Evolutionary conservation across 2,329 filamentous ascomycete genomes (phyloP), one percentile per base, ranked within the genome.

Genomic region (Rhytidhysteron rufulum): DNA sequence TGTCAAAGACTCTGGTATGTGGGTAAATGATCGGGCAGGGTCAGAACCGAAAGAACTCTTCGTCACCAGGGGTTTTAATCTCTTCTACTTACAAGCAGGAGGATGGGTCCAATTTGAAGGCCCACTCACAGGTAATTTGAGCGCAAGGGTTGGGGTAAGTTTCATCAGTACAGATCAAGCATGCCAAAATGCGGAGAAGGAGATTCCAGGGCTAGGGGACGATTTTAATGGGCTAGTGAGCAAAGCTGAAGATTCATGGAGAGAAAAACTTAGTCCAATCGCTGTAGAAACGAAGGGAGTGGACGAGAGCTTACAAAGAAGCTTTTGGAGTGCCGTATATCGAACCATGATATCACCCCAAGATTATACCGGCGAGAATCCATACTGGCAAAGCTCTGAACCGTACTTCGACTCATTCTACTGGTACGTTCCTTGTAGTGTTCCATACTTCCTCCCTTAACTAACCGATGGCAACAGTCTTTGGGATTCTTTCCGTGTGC

Each of bases 111-210:
- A 58, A 9, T 60, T 64, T 38, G 80, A 85, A 49, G 83, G 84
- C 44, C 66, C 68, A 20, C 75, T 78, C 1, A 72, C 72, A 31
- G 67, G 69, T 2, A 73, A 75, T 2, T 74, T 88, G n/a, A 60
- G 77, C 6, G 83, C 75, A 9, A 75, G 85, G 22, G 80, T 85
- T 5, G 84, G 83, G 0, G 67, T 86, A 6, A 88, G 83, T 48
- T 85, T 86, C 60, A 80, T 88, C 51, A 84, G 79, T 55, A 65
- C 69, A 2, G 70, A 75, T 1, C 77, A 82, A 58, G 85, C 85
- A 1, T 90, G 86, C 53, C 57, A 70, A 5, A 85, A 83, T 54
- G 85, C 80, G 0, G 81, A 87, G 58, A 65, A 55, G 0, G 85
- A 89, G 51, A 82, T 88, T n/a, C 80, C 85, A 0, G 63, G 50